Conservation (phyloP, 2,329 filamentous ascomycete species). For the Aspergillus tamarii region DNA sequence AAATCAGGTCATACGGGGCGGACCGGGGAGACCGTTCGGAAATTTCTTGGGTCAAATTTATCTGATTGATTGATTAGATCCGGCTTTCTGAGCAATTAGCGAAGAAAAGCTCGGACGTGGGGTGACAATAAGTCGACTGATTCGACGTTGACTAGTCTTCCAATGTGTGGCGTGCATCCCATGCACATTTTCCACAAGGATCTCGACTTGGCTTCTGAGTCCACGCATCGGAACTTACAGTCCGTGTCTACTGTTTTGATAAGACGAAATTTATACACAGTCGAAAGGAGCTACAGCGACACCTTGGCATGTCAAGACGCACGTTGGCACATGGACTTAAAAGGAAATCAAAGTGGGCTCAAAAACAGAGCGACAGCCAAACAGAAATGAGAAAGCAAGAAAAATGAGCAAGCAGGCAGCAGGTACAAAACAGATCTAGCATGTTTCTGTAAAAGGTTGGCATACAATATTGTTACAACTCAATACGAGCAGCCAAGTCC, state of each 20-base stretch:
- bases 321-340: neutral
- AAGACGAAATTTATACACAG: neutral
- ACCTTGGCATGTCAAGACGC: neutral
- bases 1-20: neutral
- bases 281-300: neutral
- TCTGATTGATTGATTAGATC: slow-evolving; percentile 4
- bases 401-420: neutral
- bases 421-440: neutral
- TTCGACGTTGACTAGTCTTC: neutral
- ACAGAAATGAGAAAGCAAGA: neutral
- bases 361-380: neutral
- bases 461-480: neutral
- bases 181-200: neutral
- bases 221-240: neutral
- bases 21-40: neutral
- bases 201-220: neutral
- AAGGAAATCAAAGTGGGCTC: neutral
- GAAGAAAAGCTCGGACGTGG: neutral
- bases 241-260: neutral
- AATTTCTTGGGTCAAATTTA: neutral
- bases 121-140: neutral
- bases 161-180: neutral
- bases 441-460: neutral
- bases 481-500: neutral
- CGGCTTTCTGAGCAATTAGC: neutral